Evolutionary conservation across 2,329 filamentous ascomycete species (phyloP), one percentile per base, ranked within the genome.

Genomic region (Verticillium longisporum): DNA sequence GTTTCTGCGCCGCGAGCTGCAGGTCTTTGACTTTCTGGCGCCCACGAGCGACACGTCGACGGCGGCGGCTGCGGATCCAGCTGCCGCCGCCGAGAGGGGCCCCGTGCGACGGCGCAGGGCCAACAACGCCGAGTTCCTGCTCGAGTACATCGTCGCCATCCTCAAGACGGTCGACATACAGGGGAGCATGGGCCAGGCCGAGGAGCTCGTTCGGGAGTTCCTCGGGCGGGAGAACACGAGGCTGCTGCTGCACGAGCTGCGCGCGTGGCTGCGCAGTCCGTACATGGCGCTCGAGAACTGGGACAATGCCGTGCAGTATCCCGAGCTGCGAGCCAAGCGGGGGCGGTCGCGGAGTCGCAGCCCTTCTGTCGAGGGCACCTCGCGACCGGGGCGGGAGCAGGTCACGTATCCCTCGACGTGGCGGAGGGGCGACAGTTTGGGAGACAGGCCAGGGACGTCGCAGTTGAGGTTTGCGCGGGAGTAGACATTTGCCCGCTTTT

Each of bases 91-190:
- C n/a, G 41, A 45, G 7, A 53, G 57, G 21, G 64, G 64, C 33
- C 64, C 64, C 4, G 54, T 60, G 13, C 56, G 59, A 15, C 61
- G 61, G 13, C 63, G 64, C 18, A 60, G 84, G 50, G 82, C 82
- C 5, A 88, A 84, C 66, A 94, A 93, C 68, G 85, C 89, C 7
- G 92, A 96, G 69, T 96, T 93, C 64, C 74, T 97, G 11, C 81
- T 97, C 10, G 91, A 96, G 69, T 97, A 96, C 71, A 85, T 96
- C 59, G 76, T 97, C 50, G 89, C 89, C 10, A 89, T 97, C 26
- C 75, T 97, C 62, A 93, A 91, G 71, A 91, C 87, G 0, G 85
- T 95, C 15, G 92, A 97, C 69, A 81, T 93, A 4, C 92, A 92
- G 73, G 90, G 86, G 4, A 91, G 89, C 64, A 83, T 83, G 45